These are phyloP conservation scores for Lactarius vividus DNA, from an alignment of 768 basidiomycete species.

Conservation along the genomic window DNA sequence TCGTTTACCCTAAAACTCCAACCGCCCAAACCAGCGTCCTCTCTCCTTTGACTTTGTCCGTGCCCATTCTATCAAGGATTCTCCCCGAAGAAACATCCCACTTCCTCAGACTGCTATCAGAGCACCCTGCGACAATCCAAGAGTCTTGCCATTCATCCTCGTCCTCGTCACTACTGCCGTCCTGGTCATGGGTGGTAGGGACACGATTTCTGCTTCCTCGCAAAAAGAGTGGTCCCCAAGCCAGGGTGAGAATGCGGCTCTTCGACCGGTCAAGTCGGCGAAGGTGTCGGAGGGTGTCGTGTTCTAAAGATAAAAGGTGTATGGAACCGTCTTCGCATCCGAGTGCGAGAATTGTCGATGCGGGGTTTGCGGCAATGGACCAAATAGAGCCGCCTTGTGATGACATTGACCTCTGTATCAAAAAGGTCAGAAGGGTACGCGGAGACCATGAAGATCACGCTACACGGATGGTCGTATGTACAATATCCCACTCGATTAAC, in stretches of 20 bases:
- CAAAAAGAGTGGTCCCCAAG: constrained; percentile 81
- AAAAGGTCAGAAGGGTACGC: constrained; percentile 9
- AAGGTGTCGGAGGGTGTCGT: constrained; percentile 68
- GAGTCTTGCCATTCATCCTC: constrained; percentile 69
- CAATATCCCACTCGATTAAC: constrained; percentile 82
- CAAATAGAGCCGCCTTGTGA: constrained; percentile 92
- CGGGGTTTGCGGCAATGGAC: constrained; percentile 84
- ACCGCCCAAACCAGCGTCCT: constrained; percentile 94
- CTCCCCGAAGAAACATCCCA: constrained; percentile 84
- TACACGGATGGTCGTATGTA: constrained; percentile 61
- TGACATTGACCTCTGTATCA: constrained; percentile 59
- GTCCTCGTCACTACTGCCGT: constrained; percentile 37
- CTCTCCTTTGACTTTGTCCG: constrained; percentile 83
- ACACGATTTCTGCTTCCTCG: constrained; percentile 20
- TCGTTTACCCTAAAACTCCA: constrained; percentile 73
- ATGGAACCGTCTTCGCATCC: constrained; percentile 93
- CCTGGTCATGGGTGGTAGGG: background rate
- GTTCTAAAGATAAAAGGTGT: constrained; percentile 74
- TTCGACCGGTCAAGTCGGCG: constrained; percentile 80
- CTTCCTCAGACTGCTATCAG: constrained; percentile 88
- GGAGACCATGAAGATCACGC: constrained; percentile 29
- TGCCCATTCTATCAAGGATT: constrained; percentile 73
- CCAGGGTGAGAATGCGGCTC: constrained; percentile 74
- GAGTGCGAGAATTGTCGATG: constrained; percentile 77
- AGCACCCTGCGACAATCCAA: constrained; percentile 90